These are phyloP conservation scores for Aspergillus oerlinghausenensis DNA, from an alignment of 2,329 filamentous ascomycete species.

Conservation along the genomic window DNA sequence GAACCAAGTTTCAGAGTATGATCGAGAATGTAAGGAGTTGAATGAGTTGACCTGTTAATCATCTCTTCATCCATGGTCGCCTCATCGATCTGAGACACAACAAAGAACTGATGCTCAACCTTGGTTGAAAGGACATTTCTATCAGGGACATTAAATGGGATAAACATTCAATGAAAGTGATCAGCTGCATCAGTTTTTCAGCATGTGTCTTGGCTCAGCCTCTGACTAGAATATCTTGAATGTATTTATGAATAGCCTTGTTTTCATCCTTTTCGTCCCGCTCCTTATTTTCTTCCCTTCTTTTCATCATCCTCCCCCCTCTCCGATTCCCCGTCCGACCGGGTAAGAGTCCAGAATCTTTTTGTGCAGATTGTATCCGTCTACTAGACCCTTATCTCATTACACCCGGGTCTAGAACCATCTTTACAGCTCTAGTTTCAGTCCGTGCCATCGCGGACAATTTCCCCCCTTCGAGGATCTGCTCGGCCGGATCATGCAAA, in stretches of 20 bases:
- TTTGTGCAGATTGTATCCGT: not conserved
- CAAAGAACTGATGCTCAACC: not conserved
- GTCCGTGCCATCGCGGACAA: not conserved
- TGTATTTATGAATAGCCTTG: not conserved
- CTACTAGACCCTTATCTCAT: not conserved
- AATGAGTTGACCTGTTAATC: not conserved
- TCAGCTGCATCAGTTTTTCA: not conserved
- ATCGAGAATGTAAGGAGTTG: not conserved
- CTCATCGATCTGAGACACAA: not conserved
- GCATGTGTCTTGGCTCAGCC: not conserved
- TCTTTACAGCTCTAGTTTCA: not conserved
- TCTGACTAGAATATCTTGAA: not conserved
- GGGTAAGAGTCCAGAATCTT: not conserved
- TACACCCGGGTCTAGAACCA: not conserved
- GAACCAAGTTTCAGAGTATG: not conserved
- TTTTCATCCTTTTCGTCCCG: not conserved
- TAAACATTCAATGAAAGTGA: not conserved
- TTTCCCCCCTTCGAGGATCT: not conserved
- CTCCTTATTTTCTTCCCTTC: not conserved
- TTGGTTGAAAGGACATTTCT: not conserved
- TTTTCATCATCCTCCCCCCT: not conserved
- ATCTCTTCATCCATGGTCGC: not conserved
- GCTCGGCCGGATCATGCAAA: slow-evolving; percentile 27
- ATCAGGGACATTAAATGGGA: not conserved
- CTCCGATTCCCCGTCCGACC: not conserved